phyloP scores from a whole-genome alignment of 2,329 filamentous ascomycete species.

The Talaromyces sp. region DNA sequence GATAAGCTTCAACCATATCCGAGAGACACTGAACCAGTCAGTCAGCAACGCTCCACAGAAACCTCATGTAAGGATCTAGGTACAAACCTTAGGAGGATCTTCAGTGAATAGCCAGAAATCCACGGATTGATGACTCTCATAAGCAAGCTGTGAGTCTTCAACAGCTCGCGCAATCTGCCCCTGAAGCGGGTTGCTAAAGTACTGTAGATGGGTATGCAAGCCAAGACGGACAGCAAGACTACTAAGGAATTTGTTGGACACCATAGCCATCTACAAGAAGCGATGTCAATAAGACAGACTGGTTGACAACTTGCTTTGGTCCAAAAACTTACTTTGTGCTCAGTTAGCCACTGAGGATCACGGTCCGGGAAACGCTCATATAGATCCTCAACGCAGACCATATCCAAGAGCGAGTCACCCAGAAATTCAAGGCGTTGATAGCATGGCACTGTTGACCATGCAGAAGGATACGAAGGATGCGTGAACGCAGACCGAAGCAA shows the following conservation, averaged over 20 bases:
- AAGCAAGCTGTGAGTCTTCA: conserved; percentile 32
- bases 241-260: conserved; percentile 89
- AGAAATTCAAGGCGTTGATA: conserved; percentile 92
- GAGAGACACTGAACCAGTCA: conserved; percentile 56
- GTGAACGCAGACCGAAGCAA: conserved; percentile 80
- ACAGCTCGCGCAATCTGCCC: conserved; percentile 48
- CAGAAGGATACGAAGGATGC: conserved; percentile 73
- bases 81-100: conserved; percentile 40
- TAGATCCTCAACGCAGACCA: conserved; percentile 76
- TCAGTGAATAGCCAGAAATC: conserved; percentile 41
- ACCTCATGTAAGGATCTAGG: background rate
- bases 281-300: background rate
- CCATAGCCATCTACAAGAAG: conserved; percentile 73
- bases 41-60: background rate
- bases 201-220: conserved; percentile 67
- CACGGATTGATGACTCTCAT: conserved; percentile 29
- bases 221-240: conserved; percentile 72
- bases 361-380: conserved; percentile 70
- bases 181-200: conserved; percentile 34
- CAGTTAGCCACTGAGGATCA: conserved; percentile 93
- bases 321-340: conserved; percentile 68
- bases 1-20: conserved; percentile 81
- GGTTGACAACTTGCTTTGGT: background rate
- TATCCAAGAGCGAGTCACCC: conserved; percentile 81
- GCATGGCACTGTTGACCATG: conserved; percentile 72